A percentile compares a stretch with the other conserved stretches of the same genome.
phyloP scores from a whole-genome alignment of 1,284 basidiomycete species.

The Rhodotorula sp. region DNA sequence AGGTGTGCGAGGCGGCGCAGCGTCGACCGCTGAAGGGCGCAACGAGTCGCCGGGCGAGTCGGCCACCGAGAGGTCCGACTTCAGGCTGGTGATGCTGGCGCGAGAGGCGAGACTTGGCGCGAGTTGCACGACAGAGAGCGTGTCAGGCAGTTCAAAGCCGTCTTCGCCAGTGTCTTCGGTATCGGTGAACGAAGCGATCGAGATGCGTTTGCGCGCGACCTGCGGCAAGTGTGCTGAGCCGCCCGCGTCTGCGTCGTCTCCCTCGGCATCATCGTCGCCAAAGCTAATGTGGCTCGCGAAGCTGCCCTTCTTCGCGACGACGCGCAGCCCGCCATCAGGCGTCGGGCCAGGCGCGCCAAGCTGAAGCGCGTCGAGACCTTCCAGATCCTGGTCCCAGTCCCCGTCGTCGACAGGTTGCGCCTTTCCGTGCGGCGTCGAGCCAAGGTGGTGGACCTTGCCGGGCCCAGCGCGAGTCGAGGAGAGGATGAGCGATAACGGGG shows the following conservation, averaged over 20 bases:
- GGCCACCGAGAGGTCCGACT: conserved; percentile 1
- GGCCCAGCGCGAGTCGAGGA: conserved; percentile 6
- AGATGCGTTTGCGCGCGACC: conserved; percentile 37
- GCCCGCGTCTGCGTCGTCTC: conserved; percentile 66
- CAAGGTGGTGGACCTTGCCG: conserved; percentile 25
- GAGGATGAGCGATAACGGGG: conserved; percentile 21
- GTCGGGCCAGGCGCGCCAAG: conserved; percentile 14
- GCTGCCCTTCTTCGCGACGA: conserved; percentile 48
- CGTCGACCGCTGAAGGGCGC: background rate
- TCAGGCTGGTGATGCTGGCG: conserved; percentile 3
- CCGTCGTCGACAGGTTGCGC: conserved; percentile 34
- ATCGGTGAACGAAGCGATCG: conserved; percentile 44
- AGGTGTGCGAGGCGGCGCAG: background rate
- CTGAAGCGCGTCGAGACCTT: conserved; percentile 14
- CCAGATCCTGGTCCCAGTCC: conserved; percentile 48
- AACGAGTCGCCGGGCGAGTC: background rate
- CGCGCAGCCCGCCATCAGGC: conserved; percentile 3
- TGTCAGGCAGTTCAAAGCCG: conserved; percentile 61
- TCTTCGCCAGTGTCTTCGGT: conserved; percentile 67
- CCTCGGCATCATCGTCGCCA: conserved; percentile 62
- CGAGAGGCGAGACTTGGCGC: conserved; percentile 64
- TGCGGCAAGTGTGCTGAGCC: conserved; percentile 55
- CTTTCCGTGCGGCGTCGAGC: conserved; percentile 24
- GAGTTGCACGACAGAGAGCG: conserved; percentile 11
- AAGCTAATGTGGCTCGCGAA: conserved; percentile 65